Conservation (phyloP, 1,284 basidiomycete genomes). For the Ustilago hordei region DNA sequence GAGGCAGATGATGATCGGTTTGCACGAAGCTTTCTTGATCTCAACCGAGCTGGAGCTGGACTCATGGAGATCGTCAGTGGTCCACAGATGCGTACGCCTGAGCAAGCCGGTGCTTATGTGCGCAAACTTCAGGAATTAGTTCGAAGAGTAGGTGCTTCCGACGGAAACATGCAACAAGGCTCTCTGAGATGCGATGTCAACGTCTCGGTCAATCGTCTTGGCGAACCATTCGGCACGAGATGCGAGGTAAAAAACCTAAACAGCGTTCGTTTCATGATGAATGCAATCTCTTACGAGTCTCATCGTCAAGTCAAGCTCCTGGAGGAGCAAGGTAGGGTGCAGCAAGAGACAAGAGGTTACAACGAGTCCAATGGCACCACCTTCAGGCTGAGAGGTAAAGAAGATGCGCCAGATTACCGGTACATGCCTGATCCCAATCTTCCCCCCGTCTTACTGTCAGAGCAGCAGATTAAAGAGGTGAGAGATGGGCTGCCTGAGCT, state of each 20-base stretch:
- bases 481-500: conserved; percentile 80
- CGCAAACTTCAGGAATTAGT: conserved; percentile 84
- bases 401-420: conserved; percentile 93
- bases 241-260: conserved; percentile 99
- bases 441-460: conserved; percentile 76
- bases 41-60: conserved; percentile 89
- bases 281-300: conserved; percentile 84
- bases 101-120: conserved; percentile 91
- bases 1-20: conserved; percentile 73
- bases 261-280: conserved; percentile 85
- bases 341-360: conserved; percentile 91
- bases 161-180: conserved; percentile 93
- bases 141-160: conserved; percentile 85
- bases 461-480: conserved; percentile 75
- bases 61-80: conserved; percentile 97
- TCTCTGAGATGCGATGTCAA: conserved; percentile 91
- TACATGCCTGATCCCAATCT: conserved; percentile 99
- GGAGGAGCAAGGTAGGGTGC: conserved; percentile 72
- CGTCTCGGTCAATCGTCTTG: conserved; percentile 76
- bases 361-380: conserved; percentile 86
- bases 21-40: conserved; percentile 74
- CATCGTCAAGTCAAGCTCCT: conserved; percentile 79
- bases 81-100: conserved; percentile 89
- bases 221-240: conserved; percentile 80
- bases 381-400: conserved; percentile 85